A percentile compares a stretch with the other conserved stretches of the same genome.
These are phyloP conservation scores for Cercospora sp. DNA, from an alignment of 2,329 filamentous ascomycete species.

Conservation along the genomic window DNA sequence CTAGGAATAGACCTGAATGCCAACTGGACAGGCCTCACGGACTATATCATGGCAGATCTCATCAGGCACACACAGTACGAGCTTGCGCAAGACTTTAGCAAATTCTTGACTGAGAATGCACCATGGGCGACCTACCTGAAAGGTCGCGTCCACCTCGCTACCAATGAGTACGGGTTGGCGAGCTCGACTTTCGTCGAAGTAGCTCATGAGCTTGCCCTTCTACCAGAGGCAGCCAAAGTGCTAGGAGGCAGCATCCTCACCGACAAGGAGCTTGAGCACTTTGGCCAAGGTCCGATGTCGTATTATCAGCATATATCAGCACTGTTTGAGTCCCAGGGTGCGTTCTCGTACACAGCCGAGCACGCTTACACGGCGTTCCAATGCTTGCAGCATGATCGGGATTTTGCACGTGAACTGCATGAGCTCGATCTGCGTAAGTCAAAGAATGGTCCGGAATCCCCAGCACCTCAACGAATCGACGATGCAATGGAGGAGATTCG, in stretches of 20 bases:
- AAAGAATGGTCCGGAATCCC: slow-evolving; percentile 30
- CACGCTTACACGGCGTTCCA: slow-evolving; percentile 61
- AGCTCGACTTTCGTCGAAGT: slow-evolving; percentile 78
- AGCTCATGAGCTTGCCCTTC: slow-evolving; percentile 41
- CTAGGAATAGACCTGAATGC: slow-evolving; percentile 43
- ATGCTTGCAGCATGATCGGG: slow-evolving; percentile 28
- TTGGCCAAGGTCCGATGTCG: slow-evolving; percentile 72
- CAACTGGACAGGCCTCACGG: slow-evolving; percentile 43
- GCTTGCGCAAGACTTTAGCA: slow-evolving; percentile 65
- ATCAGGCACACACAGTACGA: slow-evolving; percentile 47
- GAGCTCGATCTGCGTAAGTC: slow-evolving; percentile 35
- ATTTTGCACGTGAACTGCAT: slow-evolving; percentile 31
- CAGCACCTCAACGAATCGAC: slow-evolving; percentile 32
- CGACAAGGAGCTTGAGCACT: slow-evolving; percentile 67
- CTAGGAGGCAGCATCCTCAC: slow-evolving; percentile 61
- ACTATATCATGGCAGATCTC: slow-evolving; percentile 47
- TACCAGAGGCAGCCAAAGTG: slow-evolving; percentile 28
- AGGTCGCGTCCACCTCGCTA: slow-evolving; percentile 73
- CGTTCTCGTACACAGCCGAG: slow-evolving; percentile 78
- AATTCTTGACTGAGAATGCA: slow-evolving; percentile 53
- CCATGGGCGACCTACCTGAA: slow-evolving; percentile 75
- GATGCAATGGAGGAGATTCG: slow-evolving; percentile 39
- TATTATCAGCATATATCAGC: slow-evolving; percentile 86
- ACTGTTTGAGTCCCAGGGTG: slow-evolving; percentile 76
- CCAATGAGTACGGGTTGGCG: slow-evolving; percentile 72